Evolutionary conservation across 2,329 filamentous ascomycete genomes (phyloP), one percentile per base, ranked within the genome.

Genomic region (Diaporthe helianthi): DNA sequence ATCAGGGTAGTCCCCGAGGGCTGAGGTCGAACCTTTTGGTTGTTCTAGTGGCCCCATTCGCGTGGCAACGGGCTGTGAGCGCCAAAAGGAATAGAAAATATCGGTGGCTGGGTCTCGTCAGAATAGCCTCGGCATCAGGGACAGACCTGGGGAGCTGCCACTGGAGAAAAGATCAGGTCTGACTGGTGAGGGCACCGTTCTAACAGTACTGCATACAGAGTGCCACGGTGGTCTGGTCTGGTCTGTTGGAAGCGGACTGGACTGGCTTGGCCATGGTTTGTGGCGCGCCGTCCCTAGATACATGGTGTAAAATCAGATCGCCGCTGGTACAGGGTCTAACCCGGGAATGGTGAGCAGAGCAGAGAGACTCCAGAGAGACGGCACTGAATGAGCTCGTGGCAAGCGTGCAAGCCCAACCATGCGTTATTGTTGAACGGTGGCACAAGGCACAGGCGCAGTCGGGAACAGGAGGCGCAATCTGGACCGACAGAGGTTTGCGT

Each of bases 211-310:
- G 53, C 53, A 38, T n/a, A n/a, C n/a, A n/a, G n/a, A n/a, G n/a
- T n/a, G n/a, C n/a, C n/a, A n/a, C n/a, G 54, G 31, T 41, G 33
- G 68, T 36, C 38, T 13, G 36, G 36, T 38, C 36, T 38, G 13
- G 36, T n/a, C 41, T 24, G 26, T 29, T 17, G 44, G 41, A 33
- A 52, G 61, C 60, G 52, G 69, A 41, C 36, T 41, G 61, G 46
- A 15, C 36, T 44, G 26, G 46, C 22, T 47, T 61, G 65, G 65
- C 58, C 58, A 33, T 54, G 58, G 69, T 24, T 24, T 44, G 66
- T 71, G 60, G 60, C 66, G 69, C 41, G 26, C 60, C 65, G 69
- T 68, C 49, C 69, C 44, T 54, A 29, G 44, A n/a, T n/a, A n/a
- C n/a, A n/a, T n/a, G n/a, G 44, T 29, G 29, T 53, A 51, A 67